Evolutionary conservation across 495 filamentous ascomycete genomes (phyloP), one percentile per base, ranked within the genome.

Genomic region (Penicillium paxilli): DNA sequence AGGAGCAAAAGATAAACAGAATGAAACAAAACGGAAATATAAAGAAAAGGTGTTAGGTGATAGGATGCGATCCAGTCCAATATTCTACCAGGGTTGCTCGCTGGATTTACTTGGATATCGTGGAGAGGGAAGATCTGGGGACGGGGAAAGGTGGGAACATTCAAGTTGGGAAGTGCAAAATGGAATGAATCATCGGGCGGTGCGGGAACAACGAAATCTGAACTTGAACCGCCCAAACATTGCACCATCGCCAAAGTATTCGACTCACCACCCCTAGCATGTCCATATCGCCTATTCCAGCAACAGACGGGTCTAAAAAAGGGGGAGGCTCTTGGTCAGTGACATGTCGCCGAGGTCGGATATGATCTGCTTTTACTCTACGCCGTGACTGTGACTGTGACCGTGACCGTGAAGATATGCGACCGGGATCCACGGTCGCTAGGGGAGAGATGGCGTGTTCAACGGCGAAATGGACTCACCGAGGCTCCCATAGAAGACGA

Each of bases 401-500:
- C n/a, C 30, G 30, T 32, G 30, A 32, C 30, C 30, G 10, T 14
- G n/a, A n/a, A n/a, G n/a, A n/a, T n/a, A n/a, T n/a, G n/a, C n/a
- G n/a, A n/a, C n/a, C n/a, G n/a, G n/a, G n/a, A n/a, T n/a, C n/a
- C n/a, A n/a, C n/a, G 47, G 17, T 50, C 38, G 16, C 11, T 25
- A 12, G 38, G 9, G 7, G 4, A 19, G 9, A 4, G 19, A 33
- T 37, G 8, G 26, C 11, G 23, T 55, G 40, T 37, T 46, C 12
- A 38, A 38, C 40, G 22, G 51, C 33, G 20, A 25, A 22, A 44
- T 5, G 47, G 19, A 73, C 72, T 60, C 8, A 75, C 72, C 60
- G 66, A 16, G 68, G 67, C 51, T 73, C 72, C 72, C 72, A 75
- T 24, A 59, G 56, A 24, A 75, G 54, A 30, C 72, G 66, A 17